Conservation (phyloP, 345 rosid genomes). For the Cardiospermum halicacabum region DNA sequence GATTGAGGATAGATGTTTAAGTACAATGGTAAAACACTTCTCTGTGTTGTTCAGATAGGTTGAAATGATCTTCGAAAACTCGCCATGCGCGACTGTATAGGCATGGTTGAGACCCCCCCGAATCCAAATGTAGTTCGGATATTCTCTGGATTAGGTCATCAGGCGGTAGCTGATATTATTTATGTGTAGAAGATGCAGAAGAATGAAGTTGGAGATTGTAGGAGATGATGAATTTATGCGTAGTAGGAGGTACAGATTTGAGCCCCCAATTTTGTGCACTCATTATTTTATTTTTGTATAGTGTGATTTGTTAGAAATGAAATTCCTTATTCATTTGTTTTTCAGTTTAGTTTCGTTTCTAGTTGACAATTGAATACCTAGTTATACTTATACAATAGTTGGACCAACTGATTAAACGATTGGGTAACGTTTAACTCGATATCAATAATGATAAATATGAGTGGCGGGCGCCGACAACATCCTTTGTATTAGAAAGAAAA, state of each 20-base stretch:
- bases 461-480: no score
- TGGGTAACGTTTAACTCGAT: no score
- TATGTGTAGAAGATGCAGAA: neutral
- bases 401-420: no score
- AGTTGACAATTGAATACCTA: no score
- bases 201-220: neutral
- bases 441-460: no score
- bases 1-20: conserved; percentile 64
- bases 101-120: neutral
- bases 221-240: neutral
- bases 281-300: conserved; percentile 3
- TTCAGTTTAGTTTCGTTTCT: no score
- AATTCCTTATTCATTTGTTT: conserved; percentile 8
- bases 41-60: neutral
- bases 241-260: no score
- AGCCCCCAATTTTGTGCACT: conserved; percentile 1
- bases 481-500: no score
- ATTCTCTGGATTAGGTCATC: neutral
- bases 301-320: neutral
- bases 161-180: neutral
- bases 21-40: neutral
- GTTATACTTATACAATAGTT: no score
- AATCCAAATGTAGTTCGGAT: neutral
- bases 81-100: neutral
- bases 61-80: neutral